Evolutionary conservation across 805 yeast species (phyloP), one percentile per base, ranked within the genome.

Genomic region (Candida ovalis): DNA sequence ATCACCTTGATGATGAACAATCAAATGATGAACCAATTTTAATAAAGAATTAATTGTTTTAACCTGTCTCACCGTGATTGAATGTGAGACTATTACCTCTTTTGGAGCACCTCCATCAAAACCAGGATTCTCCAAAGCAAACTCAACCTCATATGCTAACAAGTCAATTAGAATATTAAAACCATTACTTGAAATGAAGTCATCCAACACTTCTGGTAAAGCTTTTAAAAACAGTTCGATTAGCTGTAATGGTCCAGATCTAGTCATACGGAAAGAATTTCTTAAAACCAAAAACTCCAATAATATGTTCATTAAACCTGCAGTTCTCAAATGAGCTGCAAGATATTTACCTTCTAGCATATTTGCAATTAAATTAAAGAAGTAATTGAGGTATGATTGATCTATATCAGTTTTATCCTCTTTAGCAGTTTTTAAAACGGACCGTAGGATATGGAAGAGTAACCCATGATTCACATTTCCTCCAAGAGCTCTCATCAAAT

Each of bases 381-480:
- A 81, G 64, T 58, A 77, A 38, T 63, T 64, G 48, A 65, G 49
- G 38, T 59, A 63, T 2, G 58, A 43, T 25, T 53, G 57, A 24
- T 61, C 60, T 46, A 62, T 48, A 27, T 57, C 59, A 2, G 54
- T 50, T 37, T 55, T 60, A 39, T 66, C 66, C 5, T 62, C 67
- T 50, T 67, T 73, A 1, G 77, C 74, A 9, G 70, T 67, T 42
- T 81, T 79, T 46, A 79, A 71, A n/a, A 88, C 78, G 39, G 73
- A 73, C 48, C 91, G 77, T 25, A 90, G 63, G 27, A 84, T 77
- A 59, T 87, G 90, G 68, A 86, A 87, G 36, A 91, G 60, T 12
- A 82, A 68, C 1, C 97, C 97, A 65, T 91, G 96, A 51, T 83
- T 81, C 36, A 91, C 89, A 62, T 88, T 88, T 9, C 94, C 97